Percentiles rank a stretch among this genome's conserved stretches.
Conservation (phyloP, 306 rosid genomes). For the Malus sieversii region DNA sequence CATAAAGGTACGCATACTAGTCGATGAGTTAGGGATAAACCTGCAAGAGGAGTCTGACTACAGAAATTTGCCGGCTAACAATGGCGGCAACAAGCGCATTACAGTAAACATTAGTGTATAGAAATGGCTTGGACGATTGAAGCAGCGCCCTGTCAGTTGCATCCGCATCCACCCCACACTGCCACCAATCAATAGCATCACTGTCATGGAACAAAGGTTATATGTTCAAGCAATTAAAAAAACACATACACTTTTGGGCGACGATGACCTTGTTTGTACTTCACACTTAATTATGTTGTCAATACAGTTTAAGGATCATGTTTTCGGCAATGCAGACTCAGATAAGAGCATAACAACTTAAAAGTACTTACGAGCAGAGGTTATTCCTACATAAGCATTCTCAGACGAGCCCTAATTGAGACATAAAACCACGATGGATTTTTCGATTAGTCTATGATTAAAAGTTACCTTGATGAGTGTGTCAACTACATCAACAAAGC, state of each 20-base stretch:
- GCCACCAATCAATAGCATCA: slow-evolving; percentile 14
- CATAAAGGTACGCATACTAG: neutral
- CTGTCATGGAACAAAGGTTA: slow-evolving; percentile 1
- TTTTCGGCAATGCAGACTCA: neutral
- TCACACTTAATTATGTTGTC: neutral
- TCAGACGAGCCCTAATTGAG: too few relatives aligned
- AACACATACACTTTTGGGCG: neutral
- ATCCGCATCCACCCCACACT: slow-evolving; percentile 49
- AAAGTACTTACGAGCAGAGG: too few relatives aligned
- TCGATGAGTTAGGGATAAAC: slow-evolving; percentile 1
- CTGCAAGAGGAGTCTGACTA: slow-evolving; percentile 51
- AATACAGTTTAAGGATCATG: neutral
- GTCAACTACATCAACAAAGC: slow-evolving; percentile 43
- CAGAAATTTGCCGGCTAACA: slow-evolving; percentile 48
- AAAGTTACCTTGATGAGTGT: slow-evolving; percentile 47
- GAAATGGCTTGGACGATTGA: slow-evolving; percentile 58
- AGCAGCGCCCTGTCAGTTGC: slow-evolving; percentile 42
- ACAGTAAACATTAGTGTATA: slow-evolving; percentile 53
- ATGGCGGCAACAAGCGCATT: slow-evolving; percentile 50
- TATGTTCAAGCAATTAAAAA: neutral
- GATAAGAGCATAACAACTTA: neutral
- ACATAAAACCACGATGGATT: neutral
- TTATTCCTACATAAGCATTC: too few relatives aligned
- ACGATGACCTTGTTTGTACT: neutral
- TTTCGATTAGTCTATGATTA: neutral